Percentiles rank a stretch among this genome's conserved stretches.
phyloP scores from a whole-genome alignment of 768 basidiomycete species.

The Mrakia gelida region DNA sequence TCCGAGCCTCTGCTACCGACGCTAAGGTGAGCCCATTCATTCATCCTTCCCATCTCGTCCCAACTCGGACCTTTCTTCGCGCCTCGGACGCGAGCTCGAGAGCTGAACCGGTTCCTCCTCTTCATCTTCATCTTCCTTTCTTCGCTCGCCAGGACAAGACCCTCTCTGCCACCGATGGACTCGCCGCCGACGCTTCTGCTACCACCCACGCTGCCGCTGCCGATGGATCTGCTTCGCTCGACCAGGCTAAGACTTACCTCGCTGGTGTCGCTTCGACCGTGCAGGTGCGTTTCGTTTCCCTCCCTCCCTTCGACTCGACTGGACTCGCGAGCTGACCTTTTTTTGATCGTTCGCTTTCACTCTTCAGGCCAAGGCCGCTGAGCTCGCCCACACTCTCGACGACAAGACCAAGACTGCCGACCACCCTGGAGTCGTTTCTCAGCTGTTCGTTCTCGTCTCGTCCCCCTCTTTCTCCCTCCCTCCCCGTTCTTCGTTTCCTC shows the following conservation, averaged over 20 bases:
- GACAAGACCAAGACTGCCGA: constrained; percentile 21
- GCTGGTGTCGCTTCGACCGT: constrained; percentile 21
- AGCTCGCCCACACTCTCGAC: constrained; percentile 14
- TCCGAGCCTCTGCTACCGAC: background rate
- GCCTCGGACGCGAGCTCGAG: background rate
- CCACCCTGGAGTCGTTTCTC: constrained; percentile 25
- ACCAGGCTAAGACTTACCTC: constrained; percentile 23
- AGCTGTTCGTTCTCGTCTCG: background rate
- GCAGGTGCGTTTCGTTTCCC: background rate
- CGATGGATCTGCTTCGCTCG: constrained; percentile 14
- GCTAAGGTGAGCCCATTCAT: background rate
- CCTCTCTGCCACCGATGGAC: background rate
- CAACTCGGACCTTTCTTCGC: background rate
- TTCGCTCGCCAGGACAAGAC: constrained; percentile 13
- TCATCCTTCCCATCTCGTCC: background rate
- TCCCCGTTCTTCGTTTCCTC: background rate
- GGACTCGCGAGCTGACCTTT: background rate
- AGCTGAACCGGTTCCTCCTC: background rate
- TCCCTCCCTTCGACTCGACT: background rate
- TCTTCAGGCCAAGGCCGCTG: constrained; percentile 3
- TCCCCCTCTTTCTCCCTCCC: background rate
- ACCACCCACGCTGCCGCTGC: constrained; percentile 12
- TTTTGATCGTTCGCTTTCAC: background rate
- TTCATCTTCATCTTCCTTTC: background rate
- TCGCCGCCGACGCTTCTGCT: background rate